These are phyloP conservation scores for Agaricus sinodeliciosus DNA, from an alignment of 768 basidiomycete genomes.

Conservation along the genomic window DNA sequence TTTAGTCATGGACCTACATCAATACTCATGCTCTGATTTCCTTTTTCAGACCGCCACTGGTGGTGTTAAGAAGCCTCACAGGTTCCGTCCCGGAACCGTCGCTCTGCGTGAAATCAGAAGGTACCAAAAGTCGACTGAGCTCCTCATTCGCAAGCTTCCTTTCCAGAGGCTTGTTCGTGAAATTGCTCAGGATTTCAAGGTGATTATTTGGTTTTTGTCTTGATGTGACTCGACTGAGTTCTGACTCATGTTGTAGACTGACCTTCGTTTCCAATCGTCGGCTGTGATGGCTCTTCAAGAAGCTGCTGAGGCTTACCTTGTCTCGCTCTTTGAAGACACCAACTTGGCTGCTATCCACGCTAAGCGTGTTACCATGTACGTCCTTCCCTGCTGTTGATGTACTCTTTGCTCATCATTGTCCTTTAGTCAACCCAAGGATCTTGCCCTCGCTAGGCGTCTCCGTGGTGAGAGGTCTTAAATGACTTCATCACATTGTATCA, in stretches of 20 bases:
- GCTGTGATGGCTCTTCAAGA: conserved; percentile 93
- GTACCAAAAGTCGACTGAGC: conserved; percentile 98
- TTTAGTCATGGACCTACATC: conserved; percentile 7
- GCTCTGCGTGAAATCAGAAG: conserved; percentile 98
- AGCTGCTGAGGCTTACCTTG: conserved; percentile 85
- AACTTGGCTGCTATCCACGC: conserved; percentile 91
- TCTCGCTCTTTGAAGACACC: conserved; percentile 83
- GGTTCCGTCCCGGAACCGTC: conserved; percentile 97
- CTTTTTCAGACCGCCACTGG: conserved; percentile 65
- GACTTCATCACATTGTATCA: conserved; percentile 1
- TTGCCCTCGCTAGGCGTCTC: conserved; percentile 80
- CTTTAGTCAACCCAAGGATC: conserved; percentile 78
- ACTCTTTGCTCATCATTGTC: conserved; percentile 18
- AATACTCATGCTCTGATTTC: background rate
- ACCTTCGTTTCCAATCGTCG: conserved; percentile 93
- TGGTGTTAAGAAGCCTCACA: conserved; percentile 99
- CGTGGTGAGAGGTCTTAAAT: conserved; percentile 77
- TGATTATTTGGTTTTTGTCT: conserved; percentile 22
- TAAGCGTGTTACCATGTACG: conserved; percentile 47
- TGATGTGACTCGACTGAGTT: background rate
- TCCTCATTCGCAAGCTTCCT: conserved; percentile 98
- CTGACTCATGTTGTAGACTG: conserved; percentile 44
- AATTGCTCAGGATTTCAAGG: conserved; percentile 97
- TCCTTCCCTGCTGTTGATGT: conserved; percentile 6
- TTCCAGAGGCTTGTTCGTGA: conserved; percentile 98